Base-by-base conservation (phyloP, 352 stramenopile species). In the Phytopythium mirpurense region DNA sequence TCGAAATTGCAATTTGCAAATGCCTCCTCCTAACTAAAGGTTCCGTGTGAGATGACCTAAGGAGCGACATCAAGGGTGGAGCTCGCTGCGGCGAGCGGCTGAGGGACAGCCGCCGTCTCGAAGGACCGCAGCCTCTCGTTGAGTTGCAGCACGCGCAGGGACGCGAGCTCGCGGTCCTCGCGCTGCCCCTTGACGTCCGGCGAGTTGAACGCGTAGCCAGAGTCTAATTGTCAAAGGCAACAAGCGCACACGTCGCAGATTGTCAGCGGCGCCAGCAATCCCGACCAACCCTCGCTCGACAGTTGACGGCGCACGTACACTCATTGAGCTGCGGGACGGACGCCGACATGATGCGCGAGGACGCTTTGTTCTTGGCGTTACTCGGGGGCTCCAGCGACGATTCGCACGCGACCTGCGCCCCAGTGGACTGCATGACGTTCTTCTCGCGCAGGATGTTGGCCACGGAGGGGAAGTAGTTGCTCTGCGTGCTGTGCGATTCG, bases 401-500 rank as follows among this genome's bases (percentile, higher is more conserved):
- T 36, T 79, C 67, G 36, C 67, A 70, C 31, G 61, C 61, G 34
- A 85, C 72, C 54, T 77, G 72, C 14, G 72, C 68, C 6, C 64
- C 78, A 35, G 49, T 68, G n/a, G 62, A 23, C 48, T 70, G 64
- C 19, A 81, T 49, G 40, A 75, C 72, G 43, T 71, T 68, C 51
- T 77, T 70, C 57, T 91, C 81, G 14, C 81, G 72, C 35, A 91
- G 35, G n/a, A 91, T 67, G 46, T 82, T 82, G 24, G 74, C 78
- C 34, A 82, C 65, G 2, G 72, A 83, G 27, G 81, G 81, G 27
- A 85, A 88, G 67, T 91, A 89, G 49, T 70, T 86, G 16, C 43
- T 68, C 19, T 65, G 65, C 47, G 86, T 64, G 49, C 79, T 88
- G 51, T 29, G 19, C 8, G 51, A 16, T 8, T n/a, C n/a, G n/a